Evolutionary conservation across 192 early-diverging fungal genomes (phyloP).

Genomic region (Coemansia asiatica): DNA sequence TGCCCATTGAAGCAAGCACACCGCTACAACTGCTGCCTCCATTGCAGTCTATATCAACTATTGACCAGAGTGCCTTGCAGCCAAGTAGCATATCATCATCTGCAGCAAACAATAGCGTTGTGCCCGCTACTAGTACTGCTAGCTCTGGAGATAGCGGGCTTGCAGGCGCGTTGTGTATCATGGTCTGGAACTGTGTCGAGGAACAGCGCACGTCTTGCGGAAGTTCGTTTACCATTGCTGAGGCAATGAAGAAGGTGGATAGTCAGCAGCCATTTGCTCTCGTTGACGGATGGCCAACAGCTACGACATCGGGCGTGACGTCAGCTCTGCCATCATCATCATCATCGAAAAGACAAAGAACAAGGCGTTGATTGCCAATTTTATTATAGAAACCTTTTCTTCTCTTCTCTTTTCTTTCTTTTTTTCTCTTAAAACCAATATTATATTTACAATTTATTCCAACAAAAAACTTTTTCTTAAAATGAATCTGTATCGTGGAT

Average conservation of each 20-base stretch:
- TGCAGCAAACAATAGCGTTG: too few relatives aligned
- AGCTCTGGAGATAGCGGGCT: not conserved
- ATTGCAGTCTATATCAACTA: not conserved
- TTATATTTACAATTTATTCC: not conserved
- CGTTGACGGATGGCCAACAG: conserved; percentile 25
- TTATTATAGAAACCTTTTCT: not conserved
- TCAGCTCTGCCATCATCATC: not conserved
- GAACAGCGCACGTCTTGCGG: conserved; percentile 33
- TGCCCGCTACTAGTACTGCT: too few relatives aligned
- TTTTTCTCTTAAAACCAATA: not conserved
- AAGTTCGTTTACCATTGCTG: conserved; percentile 15
- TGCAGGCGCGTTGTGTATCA: conserved; percentile 7
- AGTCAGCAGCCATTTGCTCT: conserved; percentile 9
- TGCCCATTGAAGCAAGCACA: not conserved
- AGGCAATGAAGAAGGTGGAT: conserved; percentile 35
- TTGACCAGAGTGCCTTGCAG: not conserved
- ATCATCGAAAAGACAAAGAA: not conserved
- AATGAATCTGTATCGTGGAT: not conserved
- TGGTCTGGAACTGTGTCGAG: conserved; percentile 7
- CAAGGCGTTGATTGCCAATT: not conserved
- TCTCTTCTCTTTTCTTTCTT: not conserved
- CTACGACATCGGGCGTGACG: conserved; percentile 2
- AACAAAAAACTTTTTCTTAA: not conserved
- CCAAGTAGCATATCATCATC: not conserved
- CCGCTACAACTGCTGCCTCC: conserved; percentile 1